Percentiles rank a stretch among this genome's conserved stretches.
Evolutionary conservation across 305 asterid genomes (phyloP).

Genomic region (Fraxinus sp.): DNA sequence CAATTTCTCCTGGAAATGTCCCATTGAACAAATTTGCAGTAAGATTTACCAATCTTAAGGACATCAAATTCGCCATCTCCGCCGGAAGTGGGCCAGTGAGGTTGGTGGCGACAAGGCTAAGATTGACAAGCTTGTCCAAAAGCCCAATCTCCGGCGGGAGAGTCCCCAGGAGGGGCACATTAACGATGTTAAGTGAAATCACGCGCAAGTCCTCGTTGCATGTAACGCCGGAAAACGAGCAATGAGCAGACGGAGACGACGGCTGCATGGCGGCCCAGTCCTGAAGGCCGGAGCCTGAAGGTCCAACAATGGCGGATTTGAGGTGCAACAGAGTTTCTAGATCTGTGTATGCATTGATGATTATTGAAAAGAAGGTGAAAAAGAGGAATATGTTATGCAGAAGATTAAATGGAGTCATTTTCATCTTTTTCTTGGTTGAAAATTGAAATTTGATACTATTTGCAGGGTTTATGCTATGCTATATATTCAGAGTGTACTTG

Average conservation of each 20-base stretch:
- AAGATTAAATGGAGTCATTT: not conserved
- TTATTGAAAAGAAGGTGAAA: not conserved
- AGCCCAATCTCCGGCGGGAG: constrained; percentile 67
- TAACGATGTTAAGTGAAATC: constrained; percentile 46
- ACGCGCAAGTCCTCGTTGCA: constrained; percentile 58
- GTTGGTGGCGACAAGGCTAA: constrained; percentile 50
- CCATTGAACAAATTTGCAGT: constrained; percentile 52
- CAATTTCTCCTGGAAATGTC: constrained; percentile 41
- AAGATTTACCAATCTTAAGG: constrained; percentile 46
- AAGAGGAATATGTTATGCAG: constrained; percentile 23
- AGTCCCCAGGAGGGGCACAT: constrained; percentile 51
- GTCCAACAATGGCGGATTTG: constrained; percentile 50
- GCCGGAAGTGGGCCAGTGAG: constrained; percentile 66
- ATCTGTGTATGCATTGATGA: constrained; percentile 54
- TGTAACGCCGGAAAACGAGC: constrained; percentile 68
- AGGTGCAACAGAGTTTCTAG: constrained; percentile 48
- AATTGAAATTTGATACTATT: not conserved
- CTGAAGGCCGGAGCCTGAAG: constrained; percentile 45
- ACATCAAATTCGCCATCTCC: constrained; percentile 43
- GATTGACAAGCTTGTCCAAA: constrained; percentile 50
- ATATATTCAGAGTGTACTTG: not conserved
- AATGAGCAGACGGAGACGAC: constrained; percentile 36
- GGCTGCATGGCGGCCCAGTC: constrained; percentile 54
- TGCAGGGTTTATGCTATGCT: not conserved
- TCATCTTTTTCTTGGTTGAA: constrained; percentile 1